Evolutionary conservation across 2,329 filamentous ascomycete species (phyloP).

Genomic region (Phialemoniopsis sp.): DNA sequence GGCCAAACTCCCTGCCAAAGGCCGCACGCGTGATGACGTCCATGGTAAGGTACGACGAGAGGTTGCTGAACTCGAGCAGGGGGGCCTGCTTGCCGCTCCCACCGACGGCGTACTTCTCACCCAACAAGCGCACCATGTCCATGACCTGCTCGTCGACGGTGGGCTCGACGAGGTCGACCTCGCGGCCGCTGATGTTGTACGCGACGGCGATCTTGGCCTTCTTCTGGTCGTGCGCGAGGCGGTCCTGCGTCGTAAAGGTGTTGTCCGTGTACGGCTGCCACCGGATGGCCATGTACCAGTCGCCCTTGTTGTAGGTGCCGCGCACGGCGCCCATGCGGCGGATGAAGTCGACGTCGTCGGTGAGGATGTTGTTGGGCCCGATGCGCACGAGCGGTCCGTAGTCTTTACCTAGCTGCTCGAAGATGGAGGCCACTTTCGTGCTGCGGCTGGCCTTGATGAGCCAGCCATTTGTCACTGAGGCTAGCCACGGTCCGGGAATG

Average conservation of each 20-base stretch:
- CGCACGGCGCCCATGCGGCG: slow-evolving; percentile 6
- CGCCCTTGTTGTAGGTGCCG: neutral
- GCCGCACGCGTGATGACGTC: slow-evolving; percentile 47
- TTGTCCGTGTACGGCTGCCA: neutral
- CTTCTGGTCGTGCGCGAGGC: neutral
- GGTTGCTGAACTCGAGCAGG: neutral
- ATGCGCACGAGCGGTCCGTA: slow-evolving; percentile 13
- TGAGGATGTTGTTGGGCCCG: slow-evolving; percentile 15
- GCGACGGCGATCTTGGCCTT: neutral
- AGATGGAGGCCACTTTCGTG: too few relatives aligned
- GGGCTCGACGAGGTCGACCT: slow-evolving; percentile 1
- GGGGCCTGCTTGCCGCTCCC: neutral
- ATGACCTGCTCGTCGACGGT: slow-evolving; percentile 4
- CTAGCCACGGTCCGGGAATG: too few relatives aligned
- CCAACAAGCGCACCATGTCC: neutral
- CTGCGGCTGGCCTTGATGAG: too few relatives aligned
- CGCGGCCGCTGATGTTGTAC: slow-evolving; percentile 3
- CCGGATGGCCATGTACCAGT: neutral
- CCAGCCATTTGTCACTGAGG: too few relatives aligned
- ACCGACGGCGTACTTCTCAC: too few relatives aligned
- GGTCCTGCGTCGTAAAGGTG: neutral
- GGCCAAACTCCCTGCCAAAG: slow-evolving; percentile 43
- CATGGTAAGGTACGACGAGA: slow-evolving; percentile 36
- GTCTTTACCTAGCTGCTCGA: slow-evolving; percentile 1
- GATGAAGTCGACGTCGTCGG: slow-evolving; percentile 14